Conservation (phyloP, 306 rosid species). For the Luffa aegyptiaca region DNA sequence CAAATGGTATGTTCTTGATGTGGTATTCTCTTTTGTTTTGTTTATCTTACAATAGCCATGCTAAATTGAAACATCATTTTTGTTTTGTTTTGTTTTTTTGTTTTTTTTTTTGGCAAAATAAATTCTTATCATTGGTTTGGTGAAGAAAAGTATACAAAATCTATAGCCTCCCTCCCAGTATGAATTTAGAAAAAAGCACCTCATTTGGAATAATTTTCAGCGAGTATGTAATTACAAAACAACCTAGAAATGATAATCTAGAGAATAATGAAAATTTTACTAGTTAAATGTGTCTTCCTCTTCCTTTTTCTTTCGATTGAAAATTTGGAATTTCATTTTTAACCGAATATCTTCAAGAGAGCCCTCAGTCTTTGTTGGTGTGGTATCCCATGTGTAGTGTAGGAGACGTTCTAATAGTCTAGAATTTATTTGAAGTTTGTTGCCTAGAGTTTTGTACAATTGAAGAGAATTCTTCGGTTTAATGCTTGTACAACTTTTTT, state of each 20-base stretch:
- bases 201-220: not conserved
- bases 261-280: not conserved
- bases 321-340: not conserved
- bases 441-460: not conserved
- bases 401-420: not conserved
- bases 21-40: constrained; percentile 3
- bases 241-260: not conserved
- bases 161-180: not conserved
- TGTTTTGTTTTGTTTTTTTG: not conserved
- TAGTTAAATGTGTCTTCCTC: not conserved
- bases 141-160: not conserved
- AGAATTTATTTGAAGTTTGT: not conserved
- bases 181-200: not conserved
- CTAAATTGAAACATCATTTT: not conserved
- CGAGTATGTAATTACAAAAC: not conserved
- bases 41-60: not conserved
- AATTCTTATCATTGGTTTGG: not conserved
- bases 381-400: not conserved
- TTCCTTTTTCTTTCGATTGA: not conserved
- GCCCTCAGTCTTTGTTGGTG: not conserved
- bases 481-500: no score
- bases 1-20: constrained; percentile 58
- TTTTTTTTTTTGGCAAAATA: not conserved
- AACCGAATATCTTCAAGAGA: not conserved
- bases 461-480: not conserved